Evolutionary conservation across 805 yeast genomes (phyloP).

Genomic region (Pichia californica): DNA sequence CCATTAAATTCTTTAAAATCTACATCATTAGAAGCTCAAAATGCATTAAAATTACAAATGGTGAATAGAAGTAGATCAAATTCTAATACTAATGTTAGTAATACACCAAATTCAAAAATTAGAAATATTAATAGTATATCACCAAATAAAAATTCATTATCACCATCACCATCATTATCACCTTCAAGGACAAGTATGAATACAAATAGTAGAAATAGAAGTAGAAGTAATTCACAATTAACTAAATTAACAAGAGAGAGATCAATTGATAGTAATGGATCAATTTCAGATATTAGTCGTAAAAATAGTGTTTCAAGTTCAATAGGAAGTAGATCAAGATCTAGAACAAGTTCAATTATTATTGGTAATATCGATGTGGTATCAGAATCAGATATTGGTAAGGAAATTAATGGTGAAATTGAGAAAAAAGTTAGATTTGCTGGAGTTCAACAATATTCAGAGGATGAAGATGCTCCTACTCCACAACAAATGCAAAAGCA

Average conservation of each 20-base stretch:
- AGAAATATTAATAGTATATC: slow-evolving; percentile 1
- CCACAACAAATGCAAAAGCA: slow-evolving; percentile 31
- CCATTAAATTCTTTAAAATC: slow-evolving; percentile 27
- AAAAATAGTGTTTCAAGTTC: slow-evolving; percentile 12
- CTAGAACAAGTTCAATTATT: slow-evolving; percentile 4
- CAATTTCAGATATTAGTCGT: slow-evolving; percentile 10
- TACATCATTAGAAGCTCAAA: slow-evolving; percentile 17
- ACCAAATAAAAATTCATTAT: no score
- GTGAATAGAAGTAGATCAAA: slow-evolving; percentile 24
- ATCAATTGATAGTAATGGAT: background rate
- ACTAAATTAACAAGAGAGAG: background rate
- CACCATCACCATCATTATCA: slow-evolving; percentile 10
- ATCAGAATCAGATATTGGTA: slow-evolving; percentile 7
- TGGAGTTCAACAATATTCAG: slow-evolving; percentile 46
- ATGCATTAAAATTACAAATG: slow-evolving; percentile 12
- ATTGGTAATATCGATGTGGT: slow-evolving; percentile 23
- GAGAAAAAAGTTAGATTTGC: slow-evolving; percentile 43
- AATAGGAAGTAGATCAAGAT: background rate
- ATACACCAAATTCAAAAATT: slow-evolving; percentile 3
- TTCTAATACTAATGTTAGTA: slow-evolving; percentile 14
- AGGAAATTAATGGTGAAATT: slow-evolving; percentile 14
- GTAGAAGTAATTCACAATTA: slow-evolving; percentile 18
- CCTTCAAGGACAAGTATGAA: no score
- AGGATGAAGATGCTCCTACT: slow-evolving; percentile 52
- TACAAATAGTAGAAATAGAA: no score